Percentiles rank a stretch among this genome's conserved stretches.
Evolutionary conservation across 305 asterid genomes (phyloP).

Genomic region (Plantago lanceolata): DNA sequence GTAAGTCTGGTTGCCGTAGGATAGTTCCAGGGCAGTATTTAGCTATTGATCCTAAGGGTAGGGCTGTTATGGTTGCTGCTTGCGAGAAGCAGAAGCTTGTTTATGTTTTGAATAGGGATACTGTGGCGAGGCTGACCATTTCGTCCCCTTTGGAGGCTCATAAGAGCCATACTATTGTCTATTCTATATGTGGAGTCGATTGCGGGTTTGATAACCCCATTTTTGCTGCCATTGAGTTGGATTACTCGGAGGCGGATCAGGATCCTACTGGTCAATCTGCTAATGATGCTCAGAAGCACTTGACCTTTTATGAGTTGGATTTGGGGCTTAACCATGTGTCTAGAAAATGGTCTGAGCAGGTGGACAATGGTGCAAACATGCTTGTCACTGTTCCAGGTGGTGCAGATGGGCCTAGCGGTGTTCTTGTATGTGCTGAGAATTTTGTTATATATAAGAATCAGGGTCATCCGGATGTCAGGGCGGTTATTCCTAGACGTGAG

Average conservation of each 20-base stretch:
- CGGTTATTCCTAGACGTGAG: slow-evolving; percentile 88
- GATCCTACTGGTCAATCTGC: slow-evolving; percentile 97
- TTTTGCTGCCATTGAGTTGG: slow-evolving; percentile 95
- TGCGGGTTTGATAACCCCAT: slow-evolving; percentile 96
- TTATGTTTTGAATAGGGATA: slow-evolving; percentile 93
- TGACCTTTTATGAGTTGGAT: slow-evolving; percentile 91
- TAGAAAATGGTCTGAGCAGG: slow-evolving; percentile 95
- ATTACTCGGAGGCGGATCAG: slow-evolving; percentile 93
- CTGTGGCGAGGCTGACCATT: slow-evolving; percentile 88
- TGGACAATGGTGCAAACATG: slow-evolving; percentile 92
- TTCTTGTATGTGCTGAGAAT: slow-evolving; percentile 96
- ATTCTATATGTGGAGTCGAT: slow-evolving; percentile 84
- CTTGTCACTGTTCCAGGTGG: slow-evolving; percentile 99
- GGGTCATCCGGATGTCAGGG: slow-evolving; percentile 90
- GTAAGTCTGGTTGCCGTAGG: slow-evolving; percentile 94
- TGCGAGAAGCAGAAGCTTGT: slow-evolving; percentile 98
- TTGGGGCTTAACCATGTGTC: slow-evolving; percentile 96
- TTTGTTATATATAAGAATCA: slow-evolving; percentile 93
- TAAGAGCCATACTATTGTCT: slow-evolving; percentile 78
- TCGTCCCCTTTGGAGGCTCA: slow-evolving; percentile 96
- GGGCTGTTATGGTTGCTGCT: slow-evolving; percentile 98
- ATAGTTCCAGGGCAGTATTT: slow-evolving; percentile 94
- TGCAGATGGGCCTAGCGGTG: slow-evolving; percentile 99
- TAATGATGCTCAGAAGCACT: slow-evolving; percentile 76
- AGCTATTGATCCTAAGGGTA: slow-evolving; percentile 95